Evolutionary conservation across 176 grass and related monocot genomes (phyloP).

Genomic region (Ensete ventricosum): DNA sequence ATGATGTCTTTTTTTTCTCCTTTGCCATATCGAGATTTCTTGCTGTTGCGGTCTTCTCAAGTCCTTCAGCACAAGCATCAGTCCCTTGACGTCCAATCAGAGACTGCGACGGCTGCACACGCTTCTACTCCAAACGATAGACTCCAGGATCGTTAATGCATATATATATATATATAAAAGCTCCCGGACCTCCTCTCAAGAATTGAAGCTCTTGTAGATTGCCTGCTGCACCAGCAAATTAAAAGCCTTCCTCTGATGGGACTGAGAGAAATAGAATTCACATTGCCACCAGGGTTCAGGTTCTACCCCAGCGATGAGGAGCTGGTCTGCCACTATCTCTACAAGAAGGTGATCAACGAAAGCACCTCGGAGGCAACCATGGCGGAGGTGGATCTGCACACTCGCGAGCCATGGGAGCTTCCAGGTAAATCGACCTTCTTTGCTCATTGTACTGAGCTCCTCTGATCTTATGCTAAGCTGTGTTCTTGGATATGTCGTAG

Average conservation of each 20-base stretch:
- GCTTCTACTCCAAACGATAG: neutral
- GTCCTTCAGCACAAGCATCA: slow-evolving; percentile 17
- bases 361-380: slow-evolving; percentile 39
- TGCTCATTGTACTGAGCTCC: neutral
- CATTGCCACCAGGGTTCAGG: slow-evolving; percentile 63
- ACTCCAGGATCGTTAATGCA: neutral
- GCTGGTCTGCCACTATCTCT: slow-evolving; percentile 74
- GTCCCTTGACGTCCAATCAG: neutral
- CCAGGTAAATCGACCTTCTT: slow-evolving; percentile 37
- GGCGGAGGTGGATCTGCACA: slow-evolving; percentile 68
- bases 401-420: slow-evolving; percentile 72
- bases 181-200: slow-evolving; percentile 16
- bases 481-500: slow-evolving; percentile 12
- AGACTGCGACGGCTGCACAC: slow-evolving; percentile 16
- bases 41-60: slow-evolving; percentile 15
- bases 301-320: slow-evolving; percentile 78
- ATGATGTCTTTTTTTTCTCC: too few species aligned
- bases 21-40: slow-evolving; percentile 16
- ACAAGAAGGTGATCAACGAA: slow-evolving; percentile 59
- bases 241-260: slow-evolving; percentile 27
- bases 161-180: slow-evolving; percentile 13
- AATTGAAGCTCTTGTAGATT: neutral
- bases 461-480: neutral
- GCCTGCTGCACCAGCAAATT: too few species aligned
- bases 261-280: slow-evolving; percentile 49